These are phyloP conservation scores for Talaromyces stipitatus DNA, from an alignment of 495 filamentous ascomycete species.

Conservation along the genomic window DNA sequence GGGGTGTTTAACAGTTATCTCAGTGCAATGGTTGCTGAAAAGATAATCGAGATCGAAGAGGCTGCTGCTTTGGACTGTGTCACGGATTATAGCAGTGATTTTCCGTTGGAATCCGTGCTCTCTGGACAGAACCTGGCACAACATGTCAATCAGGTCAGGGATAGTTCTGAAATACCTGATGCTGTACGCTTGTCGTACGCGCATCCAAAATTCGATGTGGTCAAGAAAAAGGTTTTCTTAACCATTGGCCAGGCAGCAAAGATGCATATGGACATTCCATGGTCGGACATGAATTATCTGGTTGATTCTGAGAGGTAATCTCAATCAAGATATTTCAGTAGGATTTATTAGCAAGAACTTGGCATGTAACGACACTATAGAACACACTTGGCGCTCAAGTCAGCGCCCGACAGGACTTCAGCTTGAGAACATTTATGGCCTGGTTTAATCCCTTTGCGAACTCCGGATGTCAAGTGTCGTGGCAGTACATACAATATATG, in stretches of 20 bases:
- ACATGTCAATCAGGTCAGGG: neutral
- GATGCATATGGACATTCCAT: conserved; percentile 7
- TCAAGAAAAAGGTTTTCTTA: conserved; percentile 7
- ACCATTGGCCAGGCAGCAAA: conserved; percentile 7
- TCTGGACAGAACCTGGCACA: neutral
- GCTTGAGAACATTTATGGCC: too few species aligned
- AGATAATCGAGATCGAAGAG: conserved; percentile 52
- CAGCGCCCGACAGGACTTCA: too few species aligned
- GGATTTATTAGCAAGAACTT: too few species aligned
- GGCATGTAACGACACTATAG: too few species aligned
- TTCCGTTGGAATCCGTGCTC: neutral
- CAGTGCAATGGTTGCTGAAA: conserved; percentile 44
- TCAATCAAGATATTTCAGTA: too few species aligned
- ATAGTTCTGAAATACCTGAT: conserved; percentile 8
- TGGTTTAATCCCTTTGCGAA: too few species aligned
- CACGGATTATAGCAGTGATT: neutral
- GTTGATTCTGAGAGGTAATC: neutral
- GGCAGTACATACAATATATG: too few species aligned
- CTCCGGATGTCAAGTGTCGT: too few species aligned
- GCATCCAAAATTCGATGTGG: conserved; percentile 9
- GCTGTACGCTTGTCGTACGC: conserved; percentile 9
- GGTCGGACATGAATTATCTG: conserved; percentile 8
- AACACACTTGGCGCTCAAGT: too few species aligned
- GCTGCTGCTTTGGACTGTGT: conserved; percentile 5
- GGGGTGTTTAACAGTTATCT: conserved; percentile 57